phyloP scores from a whole-genome alignment of 495 filamentous ascomycete species.

The Viridothelium virens region DNA sequence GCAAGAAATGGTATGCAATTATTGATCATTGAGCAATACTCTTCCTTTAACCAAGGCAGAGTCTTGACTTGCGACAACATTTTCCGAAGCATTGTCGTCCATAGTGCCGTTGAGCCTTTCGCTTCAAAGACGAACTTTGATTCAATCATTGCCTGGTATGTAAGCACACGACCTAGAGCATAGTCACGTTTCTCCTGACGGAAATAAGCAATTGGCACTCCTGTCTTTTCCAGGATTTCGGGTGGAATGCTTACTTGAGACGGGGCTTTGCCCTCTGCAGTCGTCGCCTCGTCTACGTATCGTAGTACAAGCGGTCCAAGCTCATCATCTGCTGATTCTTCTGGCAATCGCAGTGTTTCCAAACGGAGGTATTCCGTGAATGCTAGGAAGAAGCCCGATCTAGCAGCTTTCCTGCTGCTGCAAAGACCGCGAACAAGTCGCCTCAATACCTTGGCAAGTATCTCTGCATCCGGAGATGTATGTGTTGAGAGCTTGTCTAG shows the following conservation, averaged over 20 bases:
- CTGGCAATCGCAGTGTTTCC: slow-evolving; percentile 25
- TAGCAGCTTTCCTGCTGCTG: slow-evolving; percentile 80
- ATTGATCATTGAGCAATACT: slow-evolving; percentile 29
- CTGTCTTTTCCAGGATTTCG: slow-evolving; percentile 10
- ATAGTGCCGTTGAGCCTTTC: slow-evolving; percentile 42
- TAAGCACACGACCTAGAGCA: slow-evolving; percentile 77
- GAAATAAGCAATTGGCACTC: background rate
- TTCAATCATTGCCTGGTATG: slow-evolving; percentile 73
- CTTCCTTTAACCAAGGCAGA: slow-evolving; percentile 82
- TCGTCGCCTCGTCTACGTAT: slow-evolving; percentile 55
- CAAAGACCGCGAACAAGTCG: slow-evolving; percentile 81
- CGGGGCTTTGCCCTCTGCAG: slow-evolving; percentile 52
- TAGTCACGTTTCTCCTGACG: slow-evolving; percentile 75
- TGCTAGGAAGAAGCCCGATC: slow-evolving; percentile 85
- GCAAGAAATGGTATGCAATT: slow-evolving; percentile 63
- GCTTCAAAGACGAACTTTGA: slow-evolving; percentile 61
- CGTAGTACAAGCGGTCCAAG: slow-evolving; percentile 45
- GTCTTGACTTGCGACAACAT: slow-evolving; percentile 50
- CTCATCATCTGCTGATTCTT: background rate
- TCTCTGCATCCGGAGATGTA: slow-evolving; percentile 20
- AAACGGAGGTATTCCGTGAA: slow-evolving; percentile 71
- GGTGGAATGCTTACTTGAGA: slow-evolving; percentile 46
- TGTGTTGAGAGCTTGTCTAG: slow-evolving; percentile 33
- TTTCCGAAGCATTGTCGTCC: slow-evolving; percentile 54
- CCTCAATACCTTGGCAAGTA: slow-evolving; percentile 37